Conservation (phyloP, 441 rosid species). For the Francoa sonchifolia region DNA sequence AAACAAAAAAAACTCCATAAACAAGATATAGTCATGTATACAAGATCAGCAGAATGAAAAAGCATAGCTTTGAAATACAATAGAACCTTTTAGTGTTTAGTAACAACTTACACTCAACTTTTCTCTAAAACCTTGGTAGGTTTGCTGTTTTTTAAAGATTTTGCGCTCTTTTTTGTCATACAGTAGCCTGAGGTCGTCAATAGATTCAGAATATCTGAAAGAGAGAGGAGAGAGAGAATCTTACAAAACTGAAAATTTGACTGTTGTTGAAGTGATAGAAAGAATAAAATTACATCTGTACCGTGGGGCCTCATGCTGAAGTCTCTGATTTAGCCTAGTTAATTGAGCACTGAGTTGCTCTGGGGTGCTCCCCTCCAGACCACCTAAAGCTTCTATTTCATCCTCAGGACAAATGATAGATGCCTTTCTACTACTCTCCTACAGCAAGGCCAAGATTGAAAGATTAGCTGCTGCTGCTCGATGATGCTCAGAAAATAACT, state of each 20-base stretch:
- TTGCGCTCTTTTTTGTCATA: conserved; percentile 51
- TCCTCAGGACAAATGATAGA: conserved; percentile 90
- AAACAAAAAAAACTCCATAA: not conserved
- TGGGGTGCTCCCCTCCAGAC: conserved; percentile 64
- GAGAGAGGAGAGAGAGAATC: conserved; percentile 11
- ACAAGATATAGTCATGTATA: not conserved
- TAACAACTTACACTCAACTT: conserved; percentile 51
- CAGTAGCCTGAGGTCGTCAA: conserved; percentile 70
- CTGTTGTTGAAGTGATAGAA: conserved; percentile 8
- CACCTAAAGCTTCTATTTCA: conserved; percentile 73
- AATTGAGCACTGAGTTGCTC: conserved; percentile 79
- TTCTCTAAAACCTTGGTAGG: conserved; percentile 42
- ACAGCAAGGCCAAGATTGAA: conserved; percentile 16
- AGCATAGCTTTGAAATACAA: not conserved
- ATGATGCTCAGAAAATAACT: not conserved
- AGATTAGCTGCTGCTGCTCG: not conserved
- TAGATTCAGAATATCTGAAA: conserved; percentile 76
- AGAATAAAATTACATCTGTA: conserved; percentile 19
- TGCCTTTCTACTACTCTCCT: conserved; percentile 81
- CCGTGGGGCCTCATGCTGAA: conserved; percentile 67
- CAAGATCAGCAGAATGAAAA: not conserved
- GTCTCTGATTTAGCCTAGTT: conserved; percentile 54
- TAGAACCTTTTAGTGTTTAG: no score
- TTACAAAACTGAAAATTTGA: not conserved
- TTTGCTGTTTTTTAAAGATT: conserved; percentile 49